These are phyloP conservation scores for Pichia terricola DNA, from an alignment of 1,139 yeast species.

Conservation along the genomic window DNA sequence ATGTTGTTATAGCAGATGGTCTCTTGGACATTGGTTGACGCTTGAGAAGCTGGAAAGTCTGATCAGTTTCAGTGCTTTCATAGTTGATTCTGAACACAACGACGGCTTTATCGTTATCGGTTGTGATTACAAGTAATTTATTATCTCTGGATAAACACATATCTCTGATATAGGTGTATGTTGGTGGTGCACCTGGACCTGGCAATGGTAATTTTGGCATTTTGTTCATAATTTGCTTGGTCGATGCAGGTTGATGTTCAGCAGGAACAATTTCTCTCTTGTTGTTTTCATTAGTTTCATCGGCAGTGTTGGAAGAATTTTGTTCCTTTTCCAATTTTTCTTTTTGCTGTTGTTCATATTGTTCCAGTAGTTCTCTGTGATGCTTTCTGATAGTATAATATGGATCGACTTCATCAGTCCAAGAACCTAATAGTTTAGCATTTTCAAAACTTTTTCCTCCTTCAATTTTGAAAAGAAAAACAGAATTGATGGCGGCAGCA, in stretches of 20 bases:
- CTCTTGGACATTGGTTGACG: slow-evolving; percentile 82
- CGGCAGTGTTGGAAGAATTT: slow-evolving; percentile 25
- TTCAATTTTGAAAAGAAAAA: slow-evolving; percentile 38
- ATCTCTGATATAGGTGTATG: slow-evolving; percentile 57
- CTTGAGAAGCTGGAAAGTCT: slow-evolving; percentile 44
- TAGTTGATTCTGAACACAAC: slow-evolving; percentile 41
- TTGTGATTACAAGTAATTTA: slow-evolving; percentile 50
- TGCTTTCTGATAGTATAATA: slow-evolving; percentile 34
- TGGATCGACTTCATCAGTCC: slow-evolving; percentile 50
- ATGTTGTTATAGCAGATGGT: slow-evolving; percentile 71
- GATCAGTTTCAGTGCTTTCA: slow-evolving; percentile 15
- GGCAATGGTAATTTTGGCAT: slow-evolving; percentile 52
- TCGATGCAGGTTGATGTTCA: slow-evolving; percentile 15
- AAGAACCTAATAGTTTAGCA: slow-evolving; percentile 28
- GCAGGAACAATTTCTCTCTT: slow-evolving; percentile 13
- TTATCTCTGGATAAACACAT: slow-evolving; percentile 46
- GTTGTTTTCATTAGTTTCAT: slow-evolving; percentile 25
- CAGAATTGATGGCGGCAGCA: slow-evolving; percentile 46
- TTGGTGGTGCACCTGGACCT: slow-evolving; percentile 59
- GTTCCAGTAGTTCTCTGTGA: slow-evolving; percentile 26
- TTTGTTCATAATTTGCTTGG: slow-evolving; percentile 26
- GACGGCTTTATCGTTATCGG: slow-evolving; percentile 78
- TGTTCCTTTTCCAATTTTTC: slow-evolving; percentile 24
- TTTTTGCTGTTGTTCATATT: slow-evolving; percentile 28
- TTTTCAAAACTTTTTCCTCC: not conserved